A percentile compares a stretch with the other conserved stretches of the same genome.
Conservation (phyloP, 495 filamentous ascomycete species). For the Aspergillus egyptiacus region DNA sequence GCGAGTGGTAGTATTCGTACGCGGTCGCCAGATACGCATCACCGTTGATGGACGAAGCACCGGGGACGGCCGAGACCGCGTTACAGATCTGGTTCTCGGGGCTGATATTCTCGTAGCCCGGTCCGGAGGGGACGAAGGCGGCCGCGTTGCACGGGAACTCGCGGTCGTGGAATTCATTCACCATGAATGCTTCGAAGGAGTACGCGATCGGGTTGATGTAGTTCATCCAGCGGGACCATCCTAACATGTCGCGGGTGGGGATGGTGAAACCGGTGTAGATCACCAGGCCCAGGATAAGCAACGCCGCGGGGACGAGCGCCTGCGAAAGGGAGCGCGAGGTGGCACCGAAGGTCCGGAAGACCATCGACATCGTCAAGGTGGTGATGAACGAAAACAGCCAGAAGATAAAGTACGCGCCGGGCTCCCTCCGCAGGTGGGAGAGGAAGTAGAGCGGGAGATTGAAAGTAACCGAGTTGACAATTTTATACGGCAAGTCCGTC, state of each 20-base stretch:
- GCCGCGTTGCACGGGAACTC: conserved; percentile 50
- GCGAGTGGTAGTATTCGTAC: conserved; percentile 52
- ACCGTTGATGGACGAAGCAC: conserved; percentile 41
- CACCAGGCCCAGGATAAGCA: conserved; percentile 45
- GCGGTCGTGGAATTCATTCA: conserved; percentile 56
- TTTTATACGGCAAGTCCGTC: conserved; percentile 55
- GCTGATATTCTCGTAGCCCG: conserved; percentile 18
- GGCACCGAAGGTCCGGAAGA: conserved; percentile 48
- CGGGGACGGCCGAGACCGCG: conserved; percentile 47
- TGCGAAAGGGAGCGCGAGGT: conserved; percentile 44
- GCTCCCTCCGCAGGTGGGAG: conserved; percentile 43
- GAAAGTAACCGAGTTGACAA: conserved; percentile 45
- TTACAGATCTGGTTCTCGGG: conserved; percentile 39
- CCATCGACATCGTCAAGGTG: conserved; percentile 55
- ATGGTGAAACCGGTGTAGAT: conserved; percentile 50
- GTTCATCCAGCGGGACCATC: conserved; percentile 52
- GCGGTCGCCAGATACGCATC: conserved; percentile 41
- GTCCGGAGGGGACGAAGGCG: conserved; percentile 38
- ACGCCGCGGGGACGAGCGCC: conserved; percentile 34
- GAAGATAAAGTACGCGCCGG: conserved; percentile 55
- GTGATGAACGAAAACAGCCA: conserved; percentile 48
- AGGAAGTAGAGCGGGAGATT: conserved; percentile 59
- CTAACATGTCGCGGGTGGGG: conserved; percentile 43
- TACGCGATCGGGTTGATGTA: conserved; percentile 47
- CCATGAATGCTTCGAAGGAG: conserved; percentile 44